Evolutionary conservation across 2,329 filamentous ascomycete species (phyloP).

Genomic region (Beauveria caledonica): DNA sequence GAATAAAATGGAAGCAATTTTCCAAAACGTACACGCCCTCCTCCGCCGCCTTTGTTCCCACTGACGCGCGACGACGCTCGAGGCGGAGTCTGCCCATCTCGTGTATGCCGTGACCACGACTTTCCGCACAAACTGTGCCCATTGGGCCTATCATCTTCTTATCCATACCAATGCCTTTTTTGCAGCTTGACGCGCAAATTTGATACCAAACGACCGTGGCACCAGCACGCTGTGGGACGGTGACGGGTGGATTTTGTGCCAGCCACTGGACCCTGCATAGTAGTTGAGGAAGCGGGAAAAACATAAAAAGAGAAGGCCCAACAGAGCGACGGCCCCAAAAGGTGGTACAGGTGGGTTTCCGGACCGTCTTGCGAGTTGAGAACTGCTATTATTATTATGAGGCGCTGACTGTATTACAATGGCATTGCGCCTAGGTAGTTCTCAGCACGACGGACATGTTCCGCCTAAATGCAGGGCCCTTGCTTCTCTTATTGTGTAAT

Average conservation of each 20-base stretch:
- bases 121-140: not conserved
- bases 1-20: not conserved
- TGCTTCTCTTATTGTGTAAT: not conserved
- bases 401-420: not conserved
- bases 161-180: not conserved
- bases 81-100: constrained; percentile 3
- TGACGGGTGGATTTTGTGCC: not conserved
- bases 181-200: not conserved
- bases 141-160: too few species aligned
- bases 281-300: not conserved
- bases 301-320: not conserved
- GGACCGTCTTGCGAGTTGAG: not conserved
- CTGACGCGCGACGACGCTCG: not conserved
- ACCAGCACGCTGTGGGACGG: not conserved
- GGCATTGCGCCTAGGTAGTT: not conserved
- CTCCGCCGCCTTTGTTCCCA: not conserved
- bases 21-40: constrained; percentile 3
- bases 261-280: constrained; percentile 1
- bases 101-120: not conserved
- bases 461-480: not conserved
- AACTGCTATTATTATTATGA: not conserved
- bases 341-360: not conserved
- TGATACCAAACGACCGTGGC: constrained; percentile 1
- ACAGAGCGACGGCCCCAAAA: not conserved
- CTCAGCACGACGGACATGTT: not conserved